Evolutionary conservation across 495 filamentous ascomycete genomes (phyloP).

Genomic region (Penicillium bialowiezense): DNA sequence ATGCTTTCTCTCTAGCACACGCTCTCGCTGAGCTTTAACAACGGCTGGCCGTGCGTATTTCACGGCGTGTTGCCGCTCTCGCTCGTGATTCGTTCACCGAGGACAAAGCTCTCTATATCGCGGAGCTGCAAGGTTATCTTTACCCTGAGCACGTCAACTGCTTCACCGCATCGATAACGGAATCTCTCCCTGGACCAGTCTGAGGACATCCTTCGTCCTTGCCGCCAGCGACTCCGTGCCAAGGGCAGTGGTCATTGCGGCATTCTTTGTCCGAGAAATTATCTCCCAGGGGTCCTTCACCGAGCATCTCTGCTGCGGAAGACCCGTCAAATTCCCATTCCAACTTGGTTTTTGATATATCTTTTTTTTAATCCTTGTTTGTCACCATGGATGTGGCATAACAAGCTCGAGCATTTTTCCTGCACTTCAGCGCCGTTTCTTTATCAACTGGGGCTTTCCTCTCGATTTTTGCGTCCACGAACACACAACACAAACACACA

Average conservation of each 20-base stretch:
- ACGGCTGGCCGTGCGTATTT: slow-evolving; percentile 11
- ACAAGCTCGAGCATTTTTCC: slow-evolving; percentile 19
- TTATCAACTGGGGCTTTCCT: slow-evolving; percentile 11
- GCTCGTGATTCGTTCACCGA: slow-evolving; percentile 17
- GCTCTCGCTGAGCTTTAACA: slow-evolving; percentile 20
- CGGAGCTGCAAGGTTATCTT: slow-evolving; percentile 27
- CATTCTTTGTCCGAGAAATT: slow-evolving; percentile 9
- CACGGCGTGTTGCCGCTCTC: slow-evolving; percentile 17
- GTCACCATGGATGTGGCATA: slow-evolving; percentile 43
- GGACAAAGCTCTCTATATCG: slow-evolving; percentile 2
- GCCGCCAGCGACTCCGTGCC: slow-evolving; percentile 14
- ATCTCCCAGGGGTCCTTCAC: slow-evolving; percentile 13
- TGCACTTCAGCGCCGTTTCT: slow-evolving; percentile 20
- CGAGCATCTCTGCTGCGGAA: slow-evolving; percentile 24
- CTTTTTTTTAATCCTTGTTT: slow-evolving; percentile 9
- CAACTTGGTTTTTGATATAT: slow-evolving; percentile 18
- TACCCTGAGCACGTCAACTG: slow-evolving; percentile 10
- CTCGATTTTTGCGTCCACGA: slow-evolving; percentile 8
- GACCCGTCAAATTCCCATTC: slow-evolving; percentile 22
- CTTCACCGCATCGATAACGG: slow-evolving; percentile 31
- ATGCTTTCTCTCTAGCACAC: slow-evolving; percentile 24
- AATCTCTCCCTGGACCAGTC: slow-evolving; percentile 3
- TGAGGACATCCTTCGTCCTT: slow-evolving; percentile 13
- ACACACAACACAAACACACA: no score
- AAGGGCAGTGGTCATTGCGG: slow-evolving; percentile 6